Conservation (phyloP, 163 green algal species). For the Scenedesmus sp. region DNA sequence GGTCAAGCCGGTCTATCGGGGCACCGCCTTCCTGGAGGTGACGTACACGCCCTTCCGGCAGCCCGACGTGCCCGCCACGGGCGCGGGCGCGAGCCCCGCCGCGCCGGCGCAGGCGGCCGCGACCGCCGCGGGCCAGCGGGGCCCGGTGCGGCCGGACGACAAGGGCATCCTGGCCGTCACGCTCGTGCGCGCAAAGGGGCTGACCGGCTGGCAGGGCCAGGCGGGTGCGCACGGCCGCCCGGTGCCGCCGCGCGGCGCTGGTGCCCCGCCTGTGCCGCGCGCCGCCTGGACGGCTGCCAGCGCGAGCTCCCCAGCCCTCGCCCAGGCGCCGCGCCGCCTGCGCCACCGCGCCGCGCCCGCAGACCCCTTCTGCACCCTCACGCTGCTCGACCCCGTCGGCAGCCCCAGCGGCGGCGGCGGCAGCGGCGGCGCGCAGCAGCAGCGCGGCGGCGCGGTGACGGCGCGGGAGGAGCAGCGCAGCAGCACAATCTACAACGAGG, state of each 20-base stretch:
- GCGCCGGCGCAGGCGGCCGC: not conserved
- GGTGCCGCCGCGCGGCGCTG: too few species aligned
- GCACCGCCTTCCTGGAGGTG: slow-evolving; percentile 27
- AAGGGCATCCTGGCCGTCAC: slow-evolving; percentile 42
- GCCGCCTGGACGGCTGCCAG: too few species aligned
- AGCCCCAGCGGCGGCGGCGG: not conserved
- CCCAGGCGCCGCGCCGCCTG: too few species aligned
- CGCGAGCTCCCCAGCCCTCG: too few species aligned
- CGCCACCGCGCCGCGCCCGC: too few species aligned
- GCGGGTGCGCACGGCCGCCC: slow-evolving; percentile 35
- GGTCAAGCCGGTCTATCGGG: slow-evolving; percentile 3
- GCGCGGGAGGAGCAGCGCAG: slow-evolving; percentile 10
- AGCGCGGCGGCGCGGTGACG: not conserved
- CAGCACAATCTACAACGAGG: slow-evolving; percentile 40
- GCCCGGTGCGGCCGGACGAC: not conserved
- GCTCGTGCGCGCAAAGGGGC: slow-evolving; percentile 16
- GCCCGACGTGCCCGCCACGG: not conserved
- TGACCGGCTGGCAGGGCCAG: slow-evolving; percentile 33
- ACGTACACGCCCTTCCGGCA: slow-evolving; percentile 25
- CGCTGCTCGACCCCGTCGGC: not conserved
- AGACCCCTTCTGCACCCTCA: too few species aligned
- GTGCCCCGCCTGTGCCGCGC: too few species aligned
- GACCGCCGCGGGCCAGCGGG: not conserved
- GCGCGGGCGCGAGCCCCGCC: slow-evolving; percentile 30
- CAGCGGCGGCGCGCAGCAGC: not conserved